These are phyloP conservation scores for Marvania coccoides DNA, from an alignment of 139 green algal genomes.

Conservation along the genomic window DNA sequence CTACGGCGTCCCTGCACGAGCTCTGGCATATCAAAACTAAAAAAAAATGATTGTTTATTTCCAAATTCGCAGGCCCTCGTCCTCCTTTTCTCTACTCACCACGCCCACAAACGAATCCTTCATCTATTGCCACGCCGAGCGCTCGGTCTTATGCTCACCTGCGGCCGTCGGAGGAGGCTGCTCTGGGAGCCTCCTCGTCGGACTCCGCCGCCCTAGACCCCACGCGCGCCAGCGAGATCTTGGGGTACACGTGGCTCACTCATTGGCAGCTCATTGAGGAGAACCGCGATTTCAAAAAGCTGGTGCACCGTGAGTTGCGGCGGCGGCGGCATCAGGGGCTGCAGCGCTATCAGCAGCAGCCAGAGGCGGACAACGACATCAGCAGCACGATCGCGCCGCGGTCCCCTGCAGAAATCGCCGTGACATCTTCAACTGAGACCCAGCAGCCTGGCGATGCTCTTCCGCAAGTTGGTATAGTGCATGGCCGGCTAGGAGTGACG, in stretches of 20 bases:
- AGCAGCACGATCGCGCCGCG: no score
- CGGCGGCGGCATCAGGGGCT: slow-evolving; percentile 23
- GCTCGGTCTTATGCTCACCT: no score
- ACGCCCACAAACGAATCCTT: background rate
- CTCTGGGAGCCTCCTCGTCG: no score
- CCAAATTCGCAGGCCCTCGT: no score
- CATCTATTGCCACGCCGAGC: background rate
- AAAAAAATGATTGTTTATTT: no score
- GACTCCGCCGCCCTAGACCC: background rate
- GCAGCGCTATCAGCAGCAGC: background rate
- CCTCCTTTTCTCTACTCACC: no score
- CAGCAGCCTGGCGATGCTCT: background rate
- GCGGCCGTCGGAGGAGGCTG: no score
- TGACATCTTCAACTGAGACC: background rate
- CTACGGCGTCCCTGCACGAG: no score
- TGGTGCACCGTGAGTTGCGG: background rate
- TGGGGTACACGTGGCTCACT: slow-evolving; percentile 14
- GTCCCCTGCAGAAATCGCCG: no score
- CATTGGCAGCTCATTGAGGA: slow-evolving; percentile 23
- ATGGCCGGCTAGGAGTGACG: background rate
- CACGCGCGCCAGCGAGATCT: background rate
- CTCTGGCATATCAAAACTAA: no score
- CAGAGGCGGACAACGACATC: no score
- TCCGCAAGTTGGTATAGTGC: background rate
- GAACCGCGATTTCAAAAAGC: background rate